Base-by-base conservation (phyloP, 2,329 filamentous ascomycete genomes). In the Aspergillus sp. region DNA sequence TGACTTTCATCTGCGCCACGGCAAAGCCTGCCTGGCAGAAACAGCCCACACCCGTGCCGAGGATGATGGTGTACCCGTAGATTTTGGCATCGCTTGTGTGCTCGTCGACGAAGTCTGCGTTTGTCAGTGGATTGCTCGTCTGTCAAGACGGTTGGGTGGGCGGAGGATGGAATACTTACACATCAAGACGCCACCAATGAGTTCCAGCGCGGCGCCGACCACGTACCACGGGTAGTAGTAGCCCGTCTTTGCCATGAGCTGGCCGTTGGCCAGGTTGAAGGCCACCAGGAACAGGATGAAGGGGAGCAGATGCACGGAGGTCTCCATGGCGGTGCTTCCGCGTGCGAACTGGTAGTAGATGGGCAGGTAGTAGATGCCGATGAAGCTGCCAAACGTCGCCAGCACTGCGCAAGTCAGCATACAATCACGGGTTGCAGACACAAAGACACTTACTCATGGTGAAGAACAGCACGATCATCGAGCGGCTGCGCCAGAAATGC, bases 321-420 rank as follows among this genome's bases (percentile, higher is more conserved):
- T 57, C 14, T 47, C 50, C 3, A 67, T 41, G 4, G 64, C 66
- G 0, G 58, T 64, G 44, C 77, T 76, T 5, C 74, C 73, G 3
- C 67, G 68, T 0, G 71, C 72, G 59, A 82, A 82, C 51, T 80
- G 76, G 63, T 82, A 82, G 66, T 73, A 81, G 0, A 82, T 67
- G 0, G 80, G 80, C n/a, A 79, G 74, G 65, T 78, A 83, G 65
- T 82, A 82, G 11, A 79, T 68, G 0, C 70, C 33, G 17, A 50
- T 36, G 45, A 73, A 73, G 36, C 70, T 58, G 36, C 36, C 36
- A 19, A 40, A 40, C 17, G 36, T 40, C 36, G 36, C 36, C 36
- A 40, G 17, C 36, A 40, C 36, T 40, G 36, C 17, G 17, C 36
- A 13, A 40, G 36, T 16, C 36, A 16, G n/a, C 17, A 13, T 9